Evolutionary conservation across 2,329 filamentous ascomycete genomes (phyloP).

Genomic region (Triangularia verruculosa): DNA sequence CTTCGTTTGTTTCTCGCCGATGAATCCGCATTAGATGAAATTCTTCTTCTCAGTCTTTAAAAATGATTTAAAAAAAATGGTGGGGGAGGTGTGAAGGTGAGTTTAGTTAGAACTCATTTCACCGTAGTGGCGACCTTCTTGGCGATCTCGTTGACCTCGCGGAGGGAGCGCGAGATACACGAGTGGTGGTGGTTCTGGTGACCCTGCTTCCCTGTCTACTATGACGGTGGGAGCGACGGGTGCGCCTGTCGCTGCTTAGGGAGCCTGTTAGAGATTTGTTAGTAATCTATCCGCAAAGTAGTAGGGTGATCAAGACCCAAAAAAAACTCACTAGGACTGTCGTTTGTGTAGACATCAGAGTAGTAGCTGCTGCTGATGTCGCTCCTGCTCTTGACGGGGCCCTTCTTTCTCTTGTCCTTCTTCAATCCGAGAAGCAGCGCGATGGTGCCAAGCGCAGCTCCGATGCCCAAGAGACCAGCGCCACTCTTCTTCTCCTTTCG

Average conservation of each 20-base stretch:
- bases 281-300: constrained; percentile 14
- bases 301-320: constrained; percentile 1
- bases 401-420: constrained; percentile 47
- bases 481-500: constrained; percentile 51
- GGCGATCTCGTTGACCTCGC: constrained; percentile 20
- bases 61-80: neutral
- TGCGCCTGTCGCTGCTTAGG: constrained; percentile 28
- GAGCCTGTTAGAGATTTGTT: constrained; percentile 40
- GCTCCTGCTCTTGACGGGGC: constrained; percentile 42
- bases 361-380: constrained; percentile 51
- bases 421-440: constrained; percentile 52
- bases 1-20: neutral
- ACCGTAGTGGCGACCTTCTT: constrained; percentile 8
- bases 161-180: constrained; percentile 29
- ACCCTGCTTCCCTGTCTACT: constrained; percentile 28
- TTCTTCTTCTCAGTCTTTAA: neutral
- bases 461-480: constrained; percentile 52
- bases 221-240: constrained; percentile 26
- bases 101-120: neutral
- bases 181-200: constrained; percentile 30
- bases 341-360: constrained; percentile 52
- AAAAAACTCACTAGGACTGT: constrained; percentile 50
- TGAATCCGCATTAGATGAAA: neutral
- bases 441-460: constrained; percentile 49
- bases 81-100: neutral